phyloP scores from a whole-genome alignment of 352 stramenopile species.

The Pilasporangium apinafurcum region DNA sequence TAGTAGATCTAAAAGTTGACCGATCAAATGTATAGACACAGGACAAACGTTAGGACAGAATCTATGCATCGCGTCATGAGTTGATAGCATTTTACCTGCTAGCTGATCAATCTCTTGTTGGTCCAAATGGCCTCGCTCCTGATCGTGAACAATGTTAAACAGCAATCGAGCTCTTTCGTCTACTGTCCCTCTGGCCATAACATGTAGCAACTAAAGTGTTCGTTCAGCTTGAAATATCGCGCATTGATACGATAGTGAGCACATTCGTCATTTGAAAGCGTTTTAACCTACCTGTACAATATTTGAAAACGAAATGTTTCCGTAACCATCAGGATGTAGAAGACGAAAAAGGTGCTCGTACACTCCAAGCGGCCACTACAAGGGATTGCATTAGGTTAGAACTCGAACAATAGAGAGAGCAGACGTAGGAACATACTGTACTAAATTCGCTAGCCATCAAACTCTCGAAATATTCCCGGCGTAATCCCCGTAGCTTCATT shows the following conservation, averaged over 20 bases:
- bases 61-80: background rate
- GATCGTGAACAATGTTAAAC: conserved; percentile 33
- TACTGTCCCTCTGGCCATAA: conserved; percentile 23
- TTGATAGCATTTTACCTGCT: conserved; percentile 21
- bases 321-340: conserved; percentile 47
- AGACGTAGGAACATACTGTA: conserved; percentile 16
- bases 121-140: conserved; percentile 21
- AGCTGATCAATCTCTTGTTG: conserved; percentile 30
- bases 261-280: too few species aligned
- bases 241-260: too few species aligned
- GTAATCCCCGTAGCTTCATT: conserved; percentile 38
- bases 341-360: conserved; percentile 33
- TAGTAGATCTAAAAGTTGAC: conserved; percentile 23
- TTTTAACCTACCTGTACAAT: conserved; percentile 49
- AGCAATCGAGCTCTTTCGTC: conserved; percentile 51
- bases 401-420: too few species aligned
- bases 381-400: too few species aligned
- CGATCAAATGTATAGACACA: background rate
- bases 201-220: conserved; percentile 39
- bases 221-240: too few species aligned
- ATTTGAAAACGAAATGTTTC: conserved; percentile 55
- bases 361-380: conserved; percentile 38
- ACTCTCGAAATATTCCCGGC: conserved; percentile 45
- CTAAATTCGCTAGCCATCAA: conserved; percentile 42
- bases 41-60: background rate